phyloP scores from a whole-genome alignment of 2,329 filamentous ascomycete species.

The Colletotrichum gigasporum region DNA sequence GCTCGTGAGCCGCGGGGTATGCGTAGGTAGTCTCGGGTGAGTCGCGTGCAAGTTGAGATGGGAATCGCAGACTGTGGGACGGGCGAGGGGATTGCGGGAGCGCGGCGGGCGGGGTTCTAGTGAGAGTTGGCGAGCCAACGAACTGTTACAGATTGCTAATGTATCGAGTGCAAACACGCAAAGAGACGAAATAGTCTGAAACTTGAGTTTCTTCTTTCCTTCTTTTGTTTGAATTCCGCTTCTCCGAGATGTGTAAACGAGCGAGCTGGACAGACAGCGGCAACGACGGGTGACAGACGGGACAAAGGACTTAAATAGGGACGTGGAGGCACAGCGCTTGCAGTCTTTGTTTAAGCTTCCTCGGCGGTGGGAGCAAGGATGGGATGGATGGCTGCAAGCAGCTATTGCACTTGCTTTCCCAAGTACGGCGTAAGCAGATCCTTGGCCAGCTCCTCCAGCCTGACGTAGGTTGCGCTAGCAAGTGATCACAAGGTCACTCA shows the following conservation, averaged over 20 bases:
- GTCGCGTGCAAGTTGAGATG: too few species aligned
- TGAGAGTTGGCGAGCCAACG: too few species aligned
- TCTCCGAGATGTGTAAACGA: background rate
- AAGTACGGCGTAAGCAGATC: conserved; percentile 26
- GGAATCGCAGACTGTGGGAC: too few species aligned
- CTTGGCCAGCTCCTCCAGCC: conserved; percentile 20
- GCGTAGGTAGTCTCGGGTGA: background rate
- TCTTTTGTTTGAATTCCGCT: background rate
- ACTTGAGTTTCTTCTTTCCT: background rate
- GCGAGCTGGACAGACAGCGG: background rate
- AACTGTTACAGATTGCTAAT: too few species aligned
- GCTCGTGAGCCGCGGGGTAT: background rate
- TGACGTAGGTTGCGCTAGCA: conserved; percentile 20
- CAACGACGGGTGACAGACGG: background rate
- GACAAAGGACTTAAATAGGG: conserved; percentile 28
- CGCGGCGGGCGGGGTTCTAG: too few species aligned
- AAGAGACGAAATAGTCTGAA: too few species aligned
- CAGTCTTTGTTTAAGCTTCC: conserved; percentile 19
- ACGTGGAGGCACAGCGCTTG: background rate
- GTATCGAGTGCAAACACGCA: too few species aligned
- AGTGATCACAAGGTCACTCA: conserved; percentile 32
- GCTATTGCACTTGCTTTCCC: conserved; percentile 25
- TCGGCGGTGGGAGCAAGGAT: conserved; percentile 8
- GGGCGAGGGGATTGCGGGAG: too few species aligned
- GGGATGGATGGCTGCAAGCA: conserved; percentile 23